These are phyloP conservation scores for Umbilicaria muhlenbergii DNA, from an alignment of 495 filamentous ascomycete species.

Conservation along the genomic window DNA sequence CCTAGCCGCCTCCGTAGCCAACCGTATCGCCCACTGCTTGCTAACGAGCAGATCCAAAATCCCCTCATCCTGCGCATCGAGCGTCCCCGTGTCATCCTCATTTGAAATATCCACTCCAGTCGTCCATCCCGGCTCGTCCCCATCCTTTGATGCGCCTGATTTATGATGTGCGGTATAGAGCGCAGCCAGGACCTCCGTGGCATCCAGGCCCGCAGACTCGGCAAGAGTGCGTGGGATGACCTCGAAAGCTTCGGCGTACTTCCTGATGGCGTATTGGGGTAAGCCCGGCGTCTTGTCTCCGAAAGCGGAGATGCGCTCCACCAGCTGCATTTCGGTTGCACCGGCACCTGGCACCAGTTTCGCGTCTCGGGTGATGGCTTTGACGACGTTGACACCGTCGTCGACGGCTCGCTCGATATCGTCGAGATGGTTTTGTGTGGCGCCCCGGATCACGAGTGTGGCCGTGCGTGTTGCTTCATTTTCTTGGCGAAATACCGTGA, in stretches of 20 bases:
- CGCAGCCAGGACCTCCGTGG: slow-evolving; percentile 80
- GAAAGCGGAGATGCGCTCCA: slow-evolving; percentile 75
- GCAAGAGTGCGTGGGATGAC: slow-evolving; percentile 87
- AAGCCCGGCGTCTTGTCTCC: slow-evolving; percentile 86
- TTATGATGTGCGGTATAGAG: slow-evolving; percentile 89
- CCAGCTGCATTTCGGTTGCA: slow-evolving; percentile 88
- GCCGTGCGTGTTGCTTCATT: slow-evolving; percentile 82
- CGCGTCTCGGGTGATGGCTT: slow-evolving; percentile 89
- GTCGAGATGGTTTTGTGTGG: slow-evolving; percentile 95
- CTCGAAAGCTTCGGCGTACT: slow-evolving; percentile 96
- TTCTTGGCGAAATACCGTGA: slow-evolving; percentile 97
- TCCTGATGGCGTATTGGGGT: slow-evolving; percentile 88
- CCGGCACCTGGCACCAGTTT: slow-evolving; percentile 88
- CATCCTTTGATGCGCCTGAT: slow-evolving; percentile 8
- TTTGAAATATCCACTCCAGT: slow-evolving; percentile 90
- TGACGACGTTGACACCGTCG: slow-evolving; percentile 96
- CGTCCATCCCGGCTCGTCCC: slow-evolving; percentile 65
- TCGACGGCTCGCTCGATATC: slow-evolving; percentile 96
- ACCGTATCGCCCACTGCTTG: slow-evolving; percentile 92
- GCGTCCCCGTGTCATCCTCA: slow-evolving; percentile 57
- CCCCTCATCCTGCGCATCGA: slow-evolving; percentile 77
- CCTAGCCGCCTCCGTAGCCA: slow-evolving; percentile 86
- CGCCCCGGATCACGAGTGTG: slow-evolving; percentile 87
- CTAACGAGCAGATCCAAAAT: slow-evolving; percentile 83
- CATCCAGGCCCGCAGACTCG: slow-evolving; percentile 87